Base-by-base conservation (phyloP, 352 stramenopile species). In the Globisporangium solare region DNA sequence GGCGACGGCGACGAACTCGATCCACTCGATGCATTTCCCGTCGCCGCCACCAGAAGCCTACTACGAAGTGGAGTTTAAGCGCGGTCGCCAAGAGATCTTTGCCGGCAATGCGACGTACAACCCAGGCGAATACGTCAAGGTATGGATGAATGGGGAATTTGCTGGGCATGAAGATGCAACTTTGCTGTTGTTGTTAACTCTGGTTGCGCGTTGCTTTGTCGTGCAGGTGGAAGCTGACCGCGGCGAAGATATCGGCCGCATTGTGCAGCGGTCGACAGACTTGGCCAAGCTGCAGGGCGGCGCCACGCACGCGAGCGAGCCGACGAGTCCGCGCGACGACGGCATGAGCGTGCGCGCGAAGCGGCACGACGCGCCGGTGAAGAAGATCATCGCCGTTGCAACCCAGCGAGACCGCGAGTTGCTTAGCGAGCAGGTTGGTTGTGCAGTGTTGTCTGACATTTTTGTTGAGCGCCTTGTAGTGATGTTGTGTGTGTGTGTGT, bases 1-100 rank as follows among this genome's bases (percentile, higher is more conserved):
- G 27, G 6, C 27, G 27, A 35, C 27, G 27, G 10, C 5, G 27
- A 35, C 27, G 27, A 60, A 40, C 31, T 18, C 21, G 46, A 13
- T 22, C 6, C 45, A 58, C 39, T 35, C 27, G 27, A 35, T 35
- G 27, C 79, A 79, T 35, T 90, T 80, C 35, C 77, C 76, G 27
- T 69, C 65, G 4, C 76, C 81, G 17, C 79, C 79, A 15, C 83
- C 83, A 4, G 83, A 93, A 66, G 83, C 83, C 0, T 93, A 91
- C 51, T 98, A 97, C 64, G 91, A 95, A 52, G 86, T 98, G 39
- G 96, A 98, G 68, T 98, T 98, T 66, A 98, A 98, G 67, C 84
- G 94, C 8, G 94, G 83, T 20, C 86, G 95, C 20, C 76, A 86
- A 17, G 93, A 94, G 62, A 89, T 98, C 49, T 92, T 98, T 61